Conservation (phyloP, 148 eudicot genomes). For the Vaccinium darrowii region DNA sequence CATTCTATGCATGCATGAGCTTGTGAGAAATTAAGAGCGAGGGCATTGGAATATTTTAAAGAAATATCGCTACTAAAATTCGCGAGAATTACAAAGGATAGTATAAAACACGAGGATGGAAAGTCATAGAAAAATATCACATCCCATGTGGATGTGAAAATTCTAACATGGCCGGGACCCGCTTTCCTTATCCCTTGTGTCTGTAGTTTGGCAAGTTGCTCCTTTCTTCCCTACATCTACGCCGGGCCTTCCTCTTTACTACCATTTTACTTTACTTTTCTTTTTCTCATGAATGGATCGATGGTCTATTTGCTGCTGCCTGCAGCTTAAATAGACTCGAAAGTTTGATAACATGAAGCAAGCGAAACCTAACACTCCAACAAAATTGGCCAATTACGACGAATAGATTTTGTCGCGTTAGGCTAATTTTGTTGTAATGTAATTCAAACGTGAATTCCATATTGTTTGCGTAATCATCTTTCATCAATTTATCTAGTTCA, state of each 20-base stretch:
- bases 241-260: conserved; percentile 13
- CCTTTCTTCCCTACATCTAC: conserved; percentile 17
- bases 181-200: neutral
- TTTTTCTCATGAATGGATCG: neutral
- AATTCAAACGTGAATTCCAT: neutral
- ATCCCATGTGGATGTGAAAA: neutral
- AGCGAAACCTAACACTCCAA: neutral
- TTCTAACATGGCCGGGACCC: conserved; percentile 7
- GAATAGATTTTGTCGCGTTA: too few species aligned
- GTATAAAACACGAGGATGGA: neutral
- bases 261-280: neutral
- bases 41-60: neutral
- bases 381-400: too few species aligned
- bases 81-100: too few species aligned
- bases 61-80: neutral
- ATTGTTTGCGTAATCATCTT: neutral
- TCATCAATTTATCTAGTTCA: neutral
- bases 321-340: neutral
- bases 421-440: too few species aligned
- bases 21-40: neutral
- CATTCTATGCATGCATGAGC: too few species aligned
- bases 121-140: neutral
- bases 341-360: neutral
- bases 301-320: neutral
- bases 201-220: neutral